Conservation (phyloP, 1,284 basidiomycete species). For the Naganishia liquefaciens region DNA sequence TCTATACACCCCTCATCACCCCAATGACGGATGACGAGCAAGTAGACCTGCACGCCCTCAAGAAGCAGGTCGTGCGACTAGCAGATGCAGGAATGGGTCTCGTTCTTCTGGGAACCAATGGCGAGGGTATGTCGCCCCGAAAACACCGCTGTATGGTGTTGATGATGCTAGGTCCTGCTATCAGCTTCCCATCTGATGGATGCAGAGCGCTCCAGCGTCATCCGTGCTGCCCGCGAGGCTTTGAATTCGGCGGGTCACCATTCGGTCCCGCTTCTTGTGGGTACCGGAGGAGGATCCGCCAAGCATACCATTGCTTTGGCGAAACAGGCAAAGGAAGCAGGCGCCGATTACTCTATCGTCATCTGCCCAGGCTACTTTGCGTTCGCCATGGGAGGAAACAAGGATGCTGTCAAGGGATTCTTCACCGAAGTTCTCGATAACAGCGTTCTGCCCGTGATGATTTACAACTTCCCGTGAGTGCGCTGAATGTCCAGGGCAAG, state of each 20-base stretch:
- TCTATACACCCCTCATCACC: conserved; percentile 56
- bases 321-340: conserved; percentile 73
- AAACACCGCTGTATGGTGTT: not conserved
- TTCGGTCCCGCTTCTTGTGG: conserved; percentile 73
- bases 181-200: conserved; percentile 64
- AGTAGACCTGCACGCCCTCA: conserved; percentile 52
- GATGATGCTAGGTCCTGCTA: not conserved
- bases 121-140: conserved; percentile 48
- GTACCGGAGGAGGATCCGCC: conserved; percentile 76
- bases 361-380: conserved; percentile 56
- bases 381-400: conserved; percentile 55
- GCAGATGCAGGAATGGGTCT: conserved; percentile 55
- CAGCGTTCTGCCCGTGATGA: conserved; percentile 79
- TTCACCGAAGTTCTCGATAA: conserved; percentile 70
- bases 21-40: conserved; percentile 52
- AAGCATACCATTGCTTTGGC: conserved; percentile 79
- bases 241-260: conserved; percentile 72
- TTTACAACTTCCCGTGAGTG: conserved; percentile 82
- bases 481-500: conserved; percentile 41
- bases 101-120: conserved; percentile 56
- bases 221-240: conserved; percentile 68
- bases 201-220: conserved; percentile 66
- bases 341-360: conserved; percentile 66
- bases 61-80: conserved; percentile 55
- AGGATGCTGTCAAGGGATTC: conserved; percentile 54